Percentiles rank a stretch among this genome's conserved stretches.
These are phyloP conservation scores for Botrytis hyacinthi DNA, from an alignment of 2,329 filamentous ascomycete genomes.

Conservation along the genomic window DNA sequence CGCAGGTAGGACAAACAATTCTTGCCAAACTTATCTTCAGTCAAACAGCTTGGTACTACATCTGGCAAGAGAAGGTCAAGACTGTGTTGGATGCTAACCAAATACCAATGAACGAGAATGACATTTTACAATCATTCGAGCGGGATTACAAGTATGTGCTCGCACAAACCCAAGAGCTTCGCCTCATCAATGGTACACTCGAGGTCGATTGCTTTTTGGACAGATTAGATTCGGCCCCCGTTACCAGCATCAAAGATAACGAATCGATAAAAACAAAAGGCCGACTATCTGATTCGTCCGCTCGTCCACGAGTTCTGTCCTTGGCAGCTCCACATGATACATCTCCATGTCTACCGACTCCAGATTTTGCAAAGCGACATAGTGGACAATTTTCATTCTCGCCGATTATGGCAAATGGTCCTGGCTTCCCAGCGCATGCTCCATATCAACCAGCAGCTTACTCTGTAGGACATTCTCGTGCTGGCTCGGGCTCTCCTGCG, in stretches of 20 bases:
- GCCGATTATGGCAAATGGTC: slow-evolving; percentile 45
- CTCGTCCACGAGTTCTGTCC: slow-evolving; percentile 57
- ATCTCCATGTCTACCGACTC: slow-evolving; percentile 61
- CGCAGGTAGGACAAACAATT: slow-evolving; percentile 79
- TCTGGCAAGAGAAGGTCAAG: slow-evolving; percentile 81
- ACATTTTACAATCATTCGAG: slow-evolving; percentile 75
- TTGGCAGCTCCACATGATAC: slow-evolving; percentile 54
- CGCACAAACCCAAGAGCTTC: slow-evolving; percentile 66
- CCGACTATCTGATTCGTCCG: slow-evolving; percentile 37
- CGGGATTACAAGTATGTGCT: slow-evolving; percentile 77
- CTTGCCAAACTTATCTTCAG: slow-evolving; percentile 81
- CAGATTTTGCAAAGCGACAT: slow-evolving; percentile 63
- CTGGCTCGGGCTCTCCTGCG: slow-evolving; percentile 57
- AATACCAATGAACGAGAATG: slow-evolving; percentile 63
- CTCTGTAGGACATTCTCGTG: slow-evolving; percentile 49
- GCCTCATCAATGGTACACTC: slow-evolving; percentile 73
- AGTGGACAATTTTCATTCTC: slow-evolving; percentile 66
- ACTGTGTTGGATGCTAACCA: slow-evolving; percentile 65
- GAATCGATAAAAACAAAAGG: slow-evolving; percentile 11
- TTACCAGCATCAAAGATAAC: slow-evolving; percentile 1
- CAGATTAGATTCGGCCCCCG: slow-evolving; percentile 33
- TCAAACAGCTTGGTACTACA: slow-evolving; percentile 77
- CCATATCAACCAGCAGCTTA: slow-evolving; percentile 54
- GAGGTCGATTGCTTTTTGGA: slow-evolving; percentile 18
- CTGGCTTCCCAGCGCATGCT: slow-evolving; percentile 52